Evolutionary conservation across 1,139 yeast genomes (phyloP).

Genomic region (Protomyces inundatus): DNA sequence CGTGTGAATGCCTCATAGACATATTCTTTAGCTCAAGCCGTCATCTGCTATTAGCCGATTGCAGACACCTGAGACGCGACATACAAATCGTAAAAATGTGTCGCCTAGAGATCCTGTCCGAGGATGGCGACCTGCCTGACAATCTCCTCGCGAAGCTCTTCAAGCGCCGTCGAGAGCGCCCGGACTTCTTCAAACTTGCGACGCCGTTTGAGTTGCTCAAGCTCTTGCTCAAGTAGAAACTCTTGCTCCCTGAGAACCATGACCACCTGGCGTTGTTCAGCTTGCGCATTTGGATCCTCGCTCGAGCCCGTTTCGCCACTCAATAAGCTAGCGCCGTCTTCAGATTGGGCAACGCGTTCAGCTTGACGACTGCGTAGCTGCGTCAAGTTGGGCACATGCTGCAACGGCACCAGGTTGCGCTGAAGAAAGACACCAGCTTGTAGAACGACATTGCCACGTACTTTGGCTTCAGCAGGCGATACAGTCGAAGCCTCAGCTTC

Average conservation of each 20-base stretch:
- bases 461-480: not conserved
- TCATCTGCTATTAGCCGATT: no score
- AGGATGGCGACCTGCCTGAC: conserved; percentile 37
- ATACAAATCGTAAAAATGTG: no score
- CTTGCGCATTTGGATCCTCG: conserved; percentile 4
- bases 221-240: conserved; percentile 61
- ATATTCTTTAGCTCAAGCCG: no score
- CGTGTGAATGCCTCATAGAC: no score
- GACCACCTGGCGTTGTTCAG: conserved; percentile 2
- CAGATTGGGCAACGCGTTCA: not conserved
- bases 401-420: conserved; percentile 1
- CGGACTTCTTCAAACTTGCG: conserved; percentile 73
- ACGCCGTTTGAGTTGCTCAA: conserved; percentile 56
- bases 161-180: conserved; percentile 54
- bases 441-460: not conserved
- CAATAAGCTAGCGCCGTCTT: not conserved
- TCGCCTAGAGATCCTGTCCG: not conserved
- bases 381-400: not conserved
- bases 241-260: conserved; percentile 30
- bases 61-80: no score
- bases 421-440: conserved; percentile 8
- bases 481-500: not conserved
- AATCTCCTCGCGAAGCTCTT: conserved; percentile 56
- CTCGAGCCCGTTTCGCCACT: not conserved
- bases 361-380: not conserved